Evolutionary conservation across 495 filamentous ascomycete genomes (phyloP), one percentile per base, ranked within the genome.

Genomic region (Barbatosphaeria neglecta): DNA sequence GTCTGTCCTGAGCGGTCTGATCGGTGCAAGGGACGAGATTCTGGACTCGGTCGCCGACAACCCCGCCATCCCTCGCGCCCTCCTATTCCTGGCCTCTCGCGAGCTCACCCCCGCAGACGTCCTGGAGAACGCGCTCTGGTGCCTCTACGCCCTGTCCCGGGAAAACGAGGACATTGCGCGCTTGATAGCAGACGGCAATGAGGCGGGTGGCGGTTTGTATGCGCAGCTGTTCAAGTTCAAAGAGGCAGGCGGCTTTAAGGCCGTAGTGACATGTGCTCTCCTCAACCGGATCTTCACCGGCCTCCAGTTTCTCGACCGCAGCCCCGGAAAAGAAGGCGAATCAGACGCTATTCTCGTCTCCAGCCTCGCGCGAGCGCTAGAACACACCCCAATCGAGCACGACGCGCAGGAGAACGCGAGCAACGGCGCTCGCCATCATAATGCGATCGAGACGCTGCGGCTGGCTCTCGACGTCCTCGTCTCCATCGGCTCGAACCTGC

Each of bases 401-500:
- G 49, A 9, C 50, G 62, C 0, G 51, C 48, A 6, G 52, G 44
- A 7, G 40, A 20, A 2, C 51, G 6, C 48, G 48, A 39, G 52
- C 22, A 65, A 68, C 19, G 64, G 61, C 19, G 24, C 56, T 24
- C 40, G 46, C 25, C 52, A 44, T 15, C 46, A 52, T 2, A 57
- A 37, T 50, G 45, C 62, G 6, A 50, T 53, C 17, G 56, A 72
- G 33, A 58, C 70, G 18, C 45, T 74, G 27, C 64, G 74, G 50
- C 46, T 73, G 15, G 74, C 71, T 15, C 54, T 82, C 1, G 77
- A 80, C 50, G 68, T 77, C 8, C 48, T 79, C 1, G 75, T 75
- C 8, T 78, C 79, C 6, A 79, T 82, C 47, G 76, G 75, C 20
- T 77, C 76, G 2, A 63, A 64, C 22, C 59, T 78, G 18, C 69